Evolutionary conservation across 805 yeast genomes (phyloP).

Genomic region (Tetrapisispora arboricola): DNA sequence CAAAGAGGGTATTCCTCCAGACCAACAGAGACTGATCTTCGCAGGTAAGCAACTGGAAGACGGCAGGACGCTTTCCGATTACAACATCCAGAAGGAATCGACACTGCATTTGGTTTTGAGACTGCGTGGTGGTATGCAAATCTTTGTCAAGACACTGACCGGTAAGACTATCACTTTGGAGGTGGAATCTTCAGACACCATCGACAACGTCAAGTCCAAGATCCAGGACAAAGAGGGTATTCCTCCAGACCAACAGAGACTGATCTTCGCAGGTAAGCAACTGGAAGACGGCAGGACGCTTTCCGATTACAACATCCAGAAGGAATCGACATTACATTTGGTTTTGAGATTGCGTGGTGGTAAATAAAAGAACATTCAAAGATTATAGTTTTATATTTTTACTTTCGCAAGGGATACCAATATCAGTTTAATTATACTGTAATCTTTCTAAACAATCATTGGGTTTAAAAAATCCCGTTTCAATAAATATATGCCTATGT

Average conservation of each 20-base stretch:
- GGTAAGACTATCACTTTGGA: slow-evolving; percentile 68
- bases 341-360: slow-evolving; percentile 63
- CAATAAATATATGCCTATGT: too few species aligned
- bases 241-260: slow-evolving; percentile 61
- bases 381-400: neutral
- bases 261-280: slow-evolving; percentile 55
- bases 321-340: slow-evolving; percentile 57
- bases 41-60: slow-evolving; percentile 68
- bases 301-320: slow-evolving; percentile 60
- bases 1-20: slow-evolving; percentile 65
- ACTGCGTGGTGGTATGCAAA: slow-evolving; percentile 59
- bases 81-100: slow-evolving; percentile 65
- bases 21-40: slow-evolving; percentile 58
- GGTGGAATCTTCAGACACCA: slow-evolving; percentile 90
- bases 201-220: slow-evolving; percentile 79
- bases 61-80: slow-evolving; percentile 61
- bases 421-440: too few species aligned
- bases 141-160: slow-evolving; percentile 30
- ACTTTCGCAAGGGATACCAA: too few species aligned
- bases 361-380: slow-evolving; percentile 38
- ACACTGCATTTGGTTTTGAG: slow-evolving; percentile 62
- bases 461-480: neutral
- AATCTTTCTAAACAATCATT: neutral
- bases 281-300: slow-evolving; percentile 60
- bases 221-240: slow-evolving; percentile 62